A percentile compares a stretch with the other conserved stretches of the same genome.
These are phyloP conservation scores for Golubevia sp. DNA, from an alignment of 1,284 basidiomycete genomes.

Conservation along the genomic window DNA sequence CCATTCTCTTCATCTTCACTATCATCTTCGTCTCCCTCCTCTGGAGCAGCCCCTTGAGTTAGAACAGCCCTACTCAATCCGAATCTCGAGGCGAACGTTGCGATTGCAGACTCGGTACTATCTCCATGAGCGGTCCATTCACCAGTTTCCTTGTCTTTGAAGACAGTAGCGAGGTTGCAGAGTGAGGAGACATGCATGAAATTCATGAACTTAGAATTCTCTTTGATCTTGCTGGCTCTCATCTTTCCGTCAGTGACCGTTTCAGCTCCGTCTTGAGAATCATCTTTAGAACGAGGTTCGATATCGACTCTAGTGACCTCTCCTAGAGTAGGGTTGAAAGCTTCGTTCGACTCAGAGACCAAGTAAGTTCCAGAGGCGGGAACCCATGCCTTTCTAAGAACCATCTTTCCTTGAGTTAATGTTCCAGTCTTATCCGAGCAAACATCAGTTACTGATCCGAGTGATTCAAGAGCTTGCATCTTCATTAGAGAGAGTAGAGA, in stretches of 20 bases:
- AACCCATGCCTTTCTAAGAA: constrained; percentile 53
- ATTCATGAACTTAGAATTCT: constrained; percentile 28
- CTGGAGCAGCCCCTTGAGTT: constrained; percentile 24
- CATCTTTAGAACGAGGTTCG: constrained; percentile 47
- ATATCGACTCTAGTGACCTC: constrained; percentile 69
- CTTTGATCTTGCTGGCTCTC: constrained; percentile 22
- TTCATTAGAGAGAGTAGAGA: constrained; percentile 11
- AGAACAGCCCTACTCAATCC: constrained; percentile 39
- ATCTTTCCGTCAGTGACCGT: constrained; percentile 43
- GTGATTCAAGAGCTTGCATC: constrained; percentile 68
- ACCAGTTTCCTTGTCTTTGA: constrained; percentile 50
- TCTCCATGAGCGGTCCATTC: constrained; percentile 73
- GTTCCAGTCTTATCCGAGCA: constrained; percentile 42
- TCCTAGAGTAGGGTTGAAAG: constrained; percentile 53
- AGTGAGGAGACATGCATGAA: constrained; percentile 55
- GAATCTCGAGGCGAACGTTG: constrained; percentile 69
- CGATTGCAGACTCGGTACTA: constrained; percentile 70
- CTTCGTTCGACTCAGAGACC: constrained; percentile 51
- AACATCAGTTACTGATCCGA: constrained; percentile 48
- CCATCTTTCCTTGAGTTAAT: constrained; percentile 58
- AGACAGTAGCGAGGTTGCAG: constrained; percentile 58
- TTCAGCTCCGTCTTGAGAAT: constrained; percentile 63
- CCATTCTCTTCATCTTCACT: constrained; percentile 15
- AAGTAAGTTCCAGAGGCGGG: constrained; percentile 46
- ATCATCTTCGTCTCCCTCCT: constrained; percentile 7